Percentiles rank a stretch among this genome's conserved stretches.
Conservation (phyloP, 495 filamentous ascomycete species). For the Penicillium turbatum region DNA sequence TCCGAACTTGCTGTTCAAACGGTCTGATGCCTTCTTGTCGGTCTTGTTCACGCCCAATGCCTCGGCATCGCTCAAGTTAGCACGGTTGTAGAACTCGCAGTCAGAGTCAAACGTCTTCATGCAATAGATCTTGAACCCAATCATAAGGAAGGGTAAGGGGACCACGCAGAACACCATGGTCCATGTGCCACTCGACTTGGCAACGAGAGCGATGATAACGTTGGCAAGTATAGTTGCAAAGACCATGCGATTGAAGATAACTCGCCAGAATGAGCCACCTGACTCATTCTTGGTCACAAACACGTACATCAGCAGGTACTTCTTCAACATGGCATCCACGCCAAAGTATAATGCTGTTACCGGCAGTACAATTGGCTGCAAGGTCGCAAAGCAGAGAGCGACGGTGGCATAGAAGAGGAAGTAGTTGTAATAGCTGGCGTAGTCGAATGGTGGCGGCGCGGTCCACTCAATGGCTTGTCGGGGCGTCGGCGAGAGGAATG, state of each 20-base stretch:
- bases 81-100: slow-evolving; percentile 70
- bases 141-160: slow-evolving; percentile 75
- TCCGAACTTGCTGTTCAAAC: slow-evolving; percentile 76
- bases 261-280: slow-evolving; percentile 88
- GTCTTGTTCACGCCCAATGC: slow-evolving; percentile 41
- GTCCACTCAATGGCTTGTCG: slow-evolving; percentile 91
- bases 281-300: slow-evolving; percentile 96
- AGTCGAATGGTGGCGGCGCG: slow-evolving; percentile 89
- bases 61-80: slow-evolving; percentile 54
- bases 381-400: slow-evolving; percentile 74
- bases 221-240: slow-evolving; percentile 80
- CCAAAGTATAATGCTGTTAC: slow-evolving; percentile 87
- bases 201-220: slow-evolving; percentile 67
- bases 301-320: slow-evolving; percentile 90
- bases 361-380: slow-evolving; percentile 89
- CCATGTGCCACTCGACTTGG: slow-evolving; percentile 54
- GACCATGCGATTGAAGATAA: slow-evolving; percentile 85
- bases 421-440: slow-evolving; percentile 92
- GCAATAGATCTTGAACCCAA: slow-evolving; percentile 87
- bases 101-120: slow-evolving; percentile 67
- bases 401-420: slow-evolving; percentile 94
- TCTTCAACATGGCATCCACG: slow-evolving; percentile 85
- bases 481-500: slow-evolving; percentile 82
- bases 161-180: slow-evolving; percentile 62
- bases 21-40: slow-evolving; percentile 57